These are phyloP conservation scores for Physcomitrellopsis africana DNA, from an alignment of 225 moss, liverwort and hornwort genomes.

Conservation along the genomic window DNA sequence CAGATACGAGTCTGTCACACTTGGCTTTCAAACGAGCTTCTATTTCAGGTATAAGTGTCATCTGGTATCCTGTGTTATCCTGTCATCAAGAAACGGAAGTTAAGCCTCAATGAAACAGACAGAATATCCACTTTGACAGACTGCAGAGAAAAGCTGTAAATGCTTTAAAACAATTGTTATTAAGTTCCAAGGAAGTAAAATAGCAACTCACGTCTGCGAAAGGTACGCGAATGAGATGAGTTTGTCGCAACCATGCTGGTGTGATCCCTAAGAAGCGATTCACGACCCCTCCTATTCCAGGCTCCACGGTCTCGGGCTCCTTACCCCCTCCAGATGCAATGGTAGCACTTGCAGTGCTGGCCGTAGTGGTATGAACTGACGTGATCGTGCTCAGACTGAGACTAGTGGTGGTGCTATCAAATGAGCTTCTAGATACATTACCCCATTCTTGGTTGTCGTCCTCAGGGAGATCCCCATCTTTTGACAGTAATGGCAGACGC, in stretches of 20 bases:
- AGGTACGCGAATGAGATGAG: constrained; percentile 67
- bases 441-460: constrained; percentile 97
- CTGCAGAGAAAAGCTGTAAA: neutral
- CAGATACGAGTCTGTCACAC: constrained; percentile 72
- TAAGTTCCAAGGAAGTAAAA: neutral
- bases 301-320: constrained; percentile 67
- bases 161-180: no score
- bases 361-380: constrained; percentile 48
- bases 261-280: constrained; percentile 83
- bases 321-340: constrained; percentile 17
- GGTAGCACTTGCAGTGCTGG: constrained; percentile 9
- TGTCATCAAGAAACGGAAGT: constrained; percentile 30
- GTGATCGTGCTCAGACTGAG: constrained; percentile 92
- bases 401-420: constrained; percentile 90
- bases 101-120: neutral
- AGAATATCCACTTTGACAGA: constrained; percentile 1
- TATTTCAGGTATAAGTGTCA: constrained; percentile 86
- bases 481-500: constrained; percentile 77
- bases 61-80: constrained; percentile 89
- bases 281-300: constrained; percentile 84
- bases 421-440: constrained; percentile 88
- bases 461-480: constrained; percentile 90
- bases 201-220: constrained; percentile 67
- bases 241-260: constrained; percentile 81
- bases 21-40: constrained; percentile 77